Base-by-base conservation (phyloP, 2,329 filamentous ascomycete genomes). In the Paraphoma sp. region DNA sequence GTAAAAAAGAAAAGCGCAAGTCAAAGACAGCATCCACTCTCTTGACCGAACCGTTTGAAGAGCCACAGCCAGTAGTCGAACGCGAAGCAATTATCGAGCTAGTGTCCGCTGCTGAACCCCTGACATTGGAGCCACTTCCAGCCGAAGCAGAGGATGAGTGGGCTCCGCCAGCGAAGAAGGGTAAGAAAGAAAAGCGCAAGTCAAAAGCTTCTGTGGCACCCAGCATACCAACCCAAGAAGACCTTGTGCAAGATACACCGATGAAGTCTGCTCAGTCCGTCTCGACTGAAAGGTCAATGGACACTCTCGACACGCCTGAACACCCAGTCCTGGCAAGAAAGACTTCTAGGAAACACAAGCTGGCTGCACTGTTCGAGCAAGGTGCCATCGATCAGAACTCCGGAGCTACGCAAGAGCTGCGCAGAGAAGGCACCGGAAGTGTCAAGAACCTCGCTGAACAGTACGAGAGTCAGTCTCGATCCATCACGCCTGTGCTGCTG, bases 331-430 rank as follows among this genome's bases (percentile, higher is more conserved):
- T 74, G 36, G 68, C 59, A 45, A 78, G 77, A 55, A 79, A 78
- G 56, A 70, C 75, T 31, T 68, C 65, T 5, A 78, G 72, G 64
- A 77, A 75, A 51, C 75, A 74, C 54, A 74, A 73, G 43, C 57
- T 75, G 10, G 67, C 72, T 38, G 61, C 72, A 7, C 56, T 74
- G 51, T 75, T 72, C 45, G 73, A 76, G 49, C 67, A 67, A 12
- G 60, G 65, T 17, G 62, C 64, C 33, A 28, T 60, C 65, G 1
- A 54, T 61, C 6, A 56, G 59, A 16, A 31, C 12, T 12, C 33
- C 5, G 46, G 57, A 17, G 42, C 18, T 30, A 55, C 56, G 29
- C 64, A 60, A 28, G 46, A 53, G 16, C 50, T 68, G 10, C 59
- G 55, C 10, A 64, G 40, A 18, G 63, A 57, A 45, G 56, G 56